Conservation (phyloP, 257 asterid genomes). For the Perilla frutescens region DNA sequence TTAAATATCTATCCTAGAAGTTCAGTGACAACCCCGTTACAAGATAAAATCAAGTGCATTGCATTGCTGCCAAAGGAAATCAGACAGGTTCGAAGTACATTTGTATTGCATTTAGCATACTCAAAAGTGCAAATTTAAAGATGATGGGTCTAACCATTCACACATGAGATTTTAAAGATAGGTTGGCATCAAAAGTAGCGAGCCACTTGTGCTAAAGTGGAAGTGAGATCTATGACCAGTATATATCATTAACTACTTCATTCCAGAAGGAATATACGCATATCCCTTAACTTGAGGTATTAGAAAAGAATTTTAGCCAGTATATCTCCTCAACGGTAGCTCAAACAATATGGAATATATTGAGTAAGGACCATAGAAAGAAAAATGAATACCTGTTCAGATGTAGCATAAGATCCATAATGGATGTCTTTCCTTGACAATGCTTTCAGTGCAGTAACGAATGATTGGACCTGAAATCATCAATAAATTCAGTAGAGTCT, state of each 20-base stretch:
- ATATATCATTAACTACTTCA: slow-evolving; percentile 9
- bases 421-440: slow-evolving; percentile 75
- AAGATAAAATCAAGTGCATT: neutral
- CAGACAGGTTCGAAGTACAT: slow-evolving; percentile 1
- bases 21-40: slow-evolving; percentile 10
- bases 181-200: neutral
- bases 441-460: slow-evolving; percentile 70
- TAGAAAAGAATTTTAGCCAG: neutral
- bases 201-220: slow-evolving; percentile 4
- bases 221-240: neutral
- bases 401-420: slow-evolving; percentile 85
- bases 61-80: neutral
- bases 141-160: neutral
- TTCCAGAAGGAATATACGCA: slow-evolving; percentile 11
- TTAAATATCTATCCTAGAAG: neutral
- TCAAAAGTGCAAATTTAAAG: slow-evolving; percentile 7
- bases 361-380: slow-evolving; percentile 1
- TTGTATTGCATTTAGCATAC: neutral
- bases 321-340: slow-evolving; percentile 29
- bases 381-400: slow-evolving; percentile 69
- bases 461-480: slow-evolving; percentile 67
- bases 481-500: slow-evolving; percentile 9
- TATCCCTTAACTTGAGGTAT: slow-evolving; percentile 13
- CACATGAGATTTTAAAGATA: neutral
- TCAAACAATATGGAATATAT: slow-evolving; percentile 12